A percentile compares a stretch with the other conserved stretches of the same genome.
Evolutionary conservation across 495 filamentous ascomycete species (phyloP).

Genomic region (Trichoderma parareesei): DNA sequence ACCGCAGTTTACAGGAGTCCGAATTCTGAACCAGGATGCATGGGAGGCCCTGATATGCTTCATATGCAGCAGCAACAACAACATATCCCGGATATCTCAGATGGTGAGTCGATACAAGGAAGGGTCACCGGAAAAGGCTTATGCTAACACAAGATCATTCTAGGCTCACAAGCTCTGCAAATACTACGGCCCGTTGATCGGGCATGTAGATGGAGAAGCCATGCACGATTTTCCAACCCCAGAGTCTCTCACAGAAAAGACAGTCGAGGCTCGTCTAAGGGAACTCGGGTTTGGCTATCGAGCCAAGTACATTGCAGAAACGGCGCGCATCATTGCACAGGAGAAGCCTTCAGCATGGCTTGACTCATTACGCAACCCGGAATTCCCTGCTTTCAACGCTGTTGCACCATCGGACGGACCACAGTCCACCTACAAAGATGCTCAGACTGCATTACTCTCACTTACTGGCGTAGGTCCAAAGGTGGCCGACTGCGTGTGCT

Average conservation of each 20-base stretch:
- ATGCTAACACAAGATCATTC: not conserved
- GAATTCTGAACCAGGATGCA: slow-evolving; percentile 90
- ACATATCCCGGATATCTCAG: slow-evolving; percentile 86
- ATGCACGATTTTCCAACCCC: slow-evolving; percentile 88
- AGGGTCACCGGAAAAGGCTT: not conserved
- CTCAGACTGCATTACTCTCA: slow-evolving; percentile 70
- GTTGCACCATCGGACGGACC: slow-evolving; percentile 12
- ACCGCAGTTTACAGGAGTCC: slow-evolving; percentile 78
- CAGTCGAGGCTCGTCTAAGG: slow-evolving; percentile 70
- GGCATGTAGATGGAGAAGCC: slow-evolving; percentile 54
- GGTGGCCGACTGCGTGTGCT: slow-evolving; percentile 89
- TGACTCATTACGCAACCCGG: slow-evolving; percentile 64
- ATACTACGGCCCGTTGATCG: slow-evolving; percentile 74
- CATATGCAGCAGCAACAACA: slow-evolving; percentile 98
- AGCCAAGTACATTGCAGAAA: slow-evolving; percentile 82
- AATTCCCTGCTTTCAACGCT: slow-evolving; percentile 44
- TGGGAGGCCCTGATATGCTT: slow-evolving; percentile 94
- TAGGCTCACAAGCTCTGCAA: slow-evolving; percentile 78
- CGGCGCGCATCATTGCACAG: slow-evolving; percentile 63
- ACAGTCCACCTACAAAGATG: slow-evolving; percentile 52
- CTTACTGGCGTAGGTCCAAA: slow-evolving; percentile 91
- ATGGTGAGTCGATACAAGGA: slow-evolving; percentile 50
- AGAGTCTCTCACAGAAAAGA: slow-evolving; percentile 54
- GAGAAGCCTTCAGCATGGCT: slow-evolving; percentile 69
- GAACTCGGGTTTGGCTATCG: slow-evolving; percentile 90